These are phyloP conservation scores for Trametes versicolor DNA, from an alignment of 1,284 basidiomycete species.

Conservation along the genomic window DNA sequence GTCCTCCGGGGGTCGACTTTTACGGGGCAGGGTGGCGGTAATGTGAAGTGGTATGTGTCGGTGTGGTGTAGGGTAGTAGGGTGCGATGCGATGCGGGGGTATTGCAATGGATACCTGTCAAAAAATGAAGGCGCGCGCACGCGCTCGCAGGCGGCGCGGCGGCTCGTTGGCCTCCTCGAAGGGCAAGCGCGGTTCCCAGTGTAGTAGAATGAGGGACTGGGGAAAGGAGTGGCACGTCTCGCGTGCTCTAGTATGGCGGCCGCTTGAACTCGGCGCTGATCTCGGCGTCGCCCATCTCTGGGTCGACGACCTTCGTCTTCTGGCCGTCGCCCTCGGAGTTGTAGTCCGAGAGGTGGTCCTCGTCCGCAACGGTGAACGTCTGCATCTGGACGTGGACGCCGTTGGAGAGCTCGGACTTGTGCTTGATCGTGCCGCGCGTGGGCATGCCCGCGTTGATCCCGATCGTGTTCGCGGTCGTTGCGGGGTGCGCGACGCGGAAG, in stretches of 20 bases:
- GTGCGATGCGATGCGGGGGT: not conserved
- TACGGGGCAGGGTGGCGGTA: not conserved
- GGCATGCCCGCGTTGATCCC: constrained; percentile 13
- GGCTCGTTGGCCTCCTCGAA: constrained; percentile 1
- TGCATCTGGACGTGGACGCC: constrained; percentile 62
- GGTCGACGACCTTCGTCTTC: constrained; percentile 53
- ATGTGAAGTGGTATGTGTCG: not conserved
- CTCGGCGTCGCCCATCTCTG: constrained; percentile 37
- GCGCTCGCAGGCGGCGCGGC: not conserved
- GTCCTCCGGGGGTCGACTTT: constrained; percentile 5
- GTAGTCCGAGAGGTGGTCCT: constrained; percentile 33
- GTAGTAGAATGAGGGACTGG: constrained; percentile 4
- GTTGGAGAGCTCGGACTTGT: constrained; percentile 42
- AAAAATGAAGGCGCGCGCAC: constrained; percentile 3
- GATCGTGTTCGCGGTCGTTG: constrained; percentile 21
- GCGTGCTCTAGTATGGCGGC: constrained; percentile 34
- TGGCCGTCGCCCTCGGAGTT: constrained; percentile 52
- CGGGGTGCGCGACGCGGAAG: constrained; percentile 32
- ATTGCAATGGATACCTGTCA: not conserved
- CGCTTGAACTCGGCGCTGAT: constrained; percentile 43
- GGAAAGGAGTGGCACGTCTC: not conserved
- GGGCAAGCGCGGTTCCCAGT: not conserved
- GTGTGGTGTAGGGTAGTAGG: not conserved
- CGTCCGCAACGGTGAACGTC: constrained; percentile 43
- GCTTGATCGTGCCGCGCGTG: constrained; percentile 40